Percentiles rank a stretch among this genome's conserved stretches.
Conservation (phyloP, 2,329 filamentous ascomycete species). For the Fusarium beomiforme region DNA sequence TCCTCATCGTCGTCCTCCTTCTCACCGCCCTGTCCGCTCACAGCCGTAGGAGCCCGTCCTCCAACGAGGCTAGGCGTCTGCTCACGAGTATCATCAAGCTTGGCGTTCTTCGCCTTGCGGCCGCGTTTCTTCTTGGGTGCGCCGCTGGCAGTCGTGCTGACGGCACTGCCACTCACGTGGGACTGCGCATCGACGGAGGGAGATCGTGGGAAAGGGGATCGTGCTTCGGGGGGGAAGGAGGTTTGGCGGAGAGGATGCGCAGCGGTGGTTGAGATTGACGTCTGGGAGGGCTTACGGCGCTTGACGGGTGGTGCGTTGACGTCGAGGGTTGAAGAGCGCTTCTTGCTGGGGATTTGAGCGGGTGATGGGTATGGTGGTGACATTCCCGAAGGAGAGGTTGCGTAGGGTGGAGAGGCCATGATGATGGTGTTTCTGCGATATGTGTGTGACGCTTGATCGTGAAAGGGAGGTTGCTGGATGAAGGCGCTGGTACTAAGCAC, state of each 20-base stretch:
- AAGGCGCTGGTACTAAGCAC: neutral
- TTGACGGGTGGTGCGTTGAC: conserved; percentile 65
- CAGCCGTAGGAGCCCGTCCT: conserved; percentile 53
- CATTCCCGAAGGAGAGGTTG: conserved; percentile 60
- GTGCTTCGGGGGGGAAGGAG: conserved; percentile 76
- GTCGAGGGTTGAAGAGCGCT: conserved; percentile 66
- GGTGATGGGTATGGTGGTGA: conserved; percentile 66
- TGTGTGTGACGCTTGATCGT: neutral
- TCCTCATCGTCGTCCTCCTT: conserved; percentile 66
- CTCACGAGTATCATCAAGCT: conserved; percentile 54
- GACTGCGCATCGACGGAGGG: conserved; percentile 71
- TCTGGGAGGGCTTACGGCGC: conserved; percentile 74
- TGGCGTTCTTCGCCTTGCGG: conserved; percentile 68
- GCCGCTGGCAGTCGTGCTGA: conserved; percentile 55
- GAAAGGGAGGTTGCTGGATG: neutral
- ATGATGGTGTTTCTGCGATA: neutral
- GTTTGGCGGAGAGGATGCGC: conserved; percentile 81
- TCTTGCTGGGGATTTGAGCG: conserved; percentile 65
- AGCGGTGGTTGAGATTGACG: conserved; percentile 58
- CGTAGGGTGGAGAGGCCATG: conserved; percentile 68
- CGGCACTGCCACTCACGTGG: conserved; percentile 69
- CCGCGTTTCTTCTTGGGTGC: conserved; percentile 68
- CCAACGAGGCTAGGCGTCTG: conserved; percentile 57
- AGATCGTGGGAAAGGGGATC: conserved; percentile 68
- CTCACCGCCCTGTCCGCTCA: conserved; percentile 57